These are phyloP conservation scores for Metschnikowia amazonensis DNA, from an alignment of 805 yeast species.

Conservation along the genomic window DNA sequence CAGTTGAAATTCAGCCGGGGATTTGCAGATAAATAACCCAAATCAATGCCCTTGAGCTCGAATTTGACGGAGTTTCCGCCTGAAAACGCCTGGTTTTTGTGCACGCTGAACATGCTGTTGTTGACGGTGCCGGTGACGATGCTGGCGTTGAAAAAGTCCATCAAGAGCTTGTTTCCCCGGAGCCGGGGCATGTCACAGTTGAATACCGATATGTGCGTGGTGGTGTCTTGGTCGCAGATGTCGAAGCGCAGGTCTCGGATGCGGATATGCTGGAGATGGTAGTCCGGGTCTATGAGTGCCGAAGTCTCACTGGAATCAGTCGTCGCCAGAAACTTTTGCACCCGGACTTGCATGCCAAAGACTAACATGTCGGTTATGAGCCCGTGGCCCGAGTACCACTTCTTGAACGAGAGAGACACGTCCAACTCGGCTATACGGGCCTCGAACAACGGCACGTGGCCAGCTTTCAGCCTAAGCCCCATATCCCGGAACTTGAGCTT, in stretches of 20 bases:
- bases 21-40: constrained; percentile 30
- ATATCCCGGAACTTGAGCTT: constrained; percentile 44
- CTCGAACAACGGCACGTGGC: constrained; percentile 21
- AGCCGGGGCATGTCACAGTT: constrained; percentile 62
- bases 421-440: constrained; percentile 42
- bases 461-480: constrained; percentile 9
- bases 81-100: constrained; percentile 59
- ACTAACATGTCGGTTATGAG: constrained; percentile 47
- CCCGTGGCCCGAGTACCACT: constrained; percentile 56
- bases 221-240: constrained; percentile 24
- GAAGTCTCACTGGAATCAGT: no score
- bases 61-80: constrained; percentile 31
- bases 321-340: neutral
- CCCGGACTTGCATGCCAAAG: constrained; percentile 44
- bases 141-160: constrained; percentile 67
- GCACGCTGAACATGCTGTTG: constrained; percentile 72
- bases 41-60: constrained; percentile 40
- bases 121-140: constrained; percentile 72
- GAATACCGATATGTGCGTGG: constrained; percentile 54
- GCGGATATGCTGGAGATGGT: constrained; percentile 36
- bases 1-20: constrained; percentile 56
- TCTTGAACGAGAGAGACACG: constrained; percentile 45
- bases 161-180: constrained; percentile 52
- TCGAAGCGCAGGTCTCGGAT: constrained; percentile 51
- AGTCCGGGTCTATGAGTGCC: constrained; percentile 28